Conservation (phyloP, 495 filamentous ascomycete genomes). For the Trichoderma erinaceum region DNA sequence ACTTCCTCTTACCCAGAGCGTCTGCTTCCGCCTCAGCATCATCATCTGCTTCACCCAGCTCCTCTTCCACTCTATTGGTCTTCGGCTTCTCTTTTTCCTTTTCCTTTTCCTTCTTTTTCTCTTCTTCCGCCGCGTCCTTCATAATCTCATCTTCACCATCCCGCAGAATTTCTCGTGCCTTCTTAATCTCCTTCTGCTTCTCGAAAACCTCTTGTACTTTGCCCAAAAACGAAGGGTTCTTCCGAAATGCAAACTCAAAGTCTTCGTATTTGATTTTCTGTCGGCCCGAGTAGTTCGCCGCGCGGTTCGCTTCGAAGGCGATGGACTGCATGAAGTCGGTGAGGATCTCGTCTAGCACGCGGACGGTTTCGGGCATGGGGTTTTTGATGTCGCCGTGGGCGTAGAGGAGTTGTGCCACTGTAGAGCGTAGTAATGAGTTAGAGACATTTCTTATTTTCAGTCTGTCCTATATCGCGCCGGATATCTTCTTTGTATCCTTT, state of each 20-base stretch:
- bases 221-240: slow-evolving; percentile 78
- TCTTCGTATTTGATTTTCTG: slow-evolving; percentile 98
- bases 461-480: background rate
- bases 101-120: slow-evolving; percentile 33
- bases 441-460: background rate
- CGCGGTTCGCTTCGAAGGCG: slow-evolving; percentile 78
- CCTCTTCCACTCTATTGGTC: slow-evolving; percentile 29
- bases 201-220: slow-evolving; percentile 81
- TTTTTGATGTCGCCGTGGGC: slow-evolving; percentile 71
- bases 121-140: slow-evolving; percentile 34
- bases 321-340: slow-evolving; percentile 87
- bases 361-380: slow-evolving; percentile 75
- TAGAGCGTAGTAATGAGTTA: background rate
- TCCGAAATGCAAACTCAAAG: slow-evolving; percentile 85
- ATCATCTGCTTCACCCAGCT: slow-evolving; percentile 32
- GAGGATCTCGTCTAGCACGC: slow-evolving; percentile 86
- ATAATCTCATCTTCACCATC: slow-evolving; percentile 38
- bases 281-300: slow-evolving; percentile 72
- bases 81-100: slow-evolving; percentile 17
- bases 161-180: slow-evolving; percentile 61
- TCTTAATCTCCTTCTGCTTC: slow-evolving; percentile 72
- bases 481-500: too few species aligned
- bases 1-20: slow-evolving; percentile 22
- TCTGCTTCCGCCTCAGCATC: slow-evolving; percentile 29
- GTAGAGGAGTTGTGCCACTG: slow-evolving; percentile 76